Evolutionary conservation across 2,329 filamentous ascomycete species (phyloP), one percentile per base, ranked within the genome.

Genomic region (Fusarium sulawesiense): DNA sequence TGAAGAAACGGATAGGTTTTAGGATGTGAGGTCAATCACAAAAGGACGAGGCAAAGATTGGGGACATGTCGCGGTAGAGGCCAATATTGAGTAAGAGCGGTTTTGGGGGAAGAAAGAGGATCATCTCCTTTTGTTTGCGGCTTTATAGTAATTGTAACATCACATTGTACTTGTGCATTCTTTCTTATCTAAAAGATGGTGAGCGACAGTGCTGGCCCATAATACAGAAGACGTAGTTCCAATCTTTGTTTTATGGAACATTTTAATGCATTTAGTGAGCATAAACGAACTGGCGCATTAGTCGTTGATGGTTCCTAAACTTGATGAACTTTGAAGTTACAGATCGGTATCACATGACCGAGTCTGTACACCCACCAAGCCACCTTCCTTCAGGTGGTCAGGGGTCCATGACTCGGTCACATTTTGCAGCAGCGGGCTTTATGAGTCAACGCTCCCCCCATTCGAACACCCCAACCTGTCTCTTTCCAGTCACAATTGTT

Each of bases 381-480:
- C 34, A 37, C 34, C 18, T 37, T 37, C 18, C 20, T 25, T 6
- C 20, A 30, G 12, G 21, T 34, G 34, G 29, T 20, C 42, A 56
- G 44, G 49, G 49, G 54, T 49, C 56, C 73, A 75, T 75, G 73
- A 75, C 73, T 75, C 73, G 71, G 60, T 64, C 53, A 34, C 32
- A 40, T 53, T 64, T 55, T 48, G 56, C 50, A 45, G 34, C 34
- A 47, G 42, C 54, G 61, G 66, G 68, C 73, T 64, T 68, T 75
- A 74, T 75, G 73, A 75, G 73, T 75, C 73, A 75, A 75, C 73
- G 9, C 53, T 64, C 45, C 73, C 73, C 73, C 64, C 66, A 34
- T 48, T 45, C 47, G 59, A 59, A 71, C 57, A 60, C 42, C 61
- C 60, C 60, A 53, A 56, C 56, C 60, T 60, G 27, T 46, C 60